Conservation (phyloP, 129 eudicot species). For the Gnaphalium uliginosum region DNA sequence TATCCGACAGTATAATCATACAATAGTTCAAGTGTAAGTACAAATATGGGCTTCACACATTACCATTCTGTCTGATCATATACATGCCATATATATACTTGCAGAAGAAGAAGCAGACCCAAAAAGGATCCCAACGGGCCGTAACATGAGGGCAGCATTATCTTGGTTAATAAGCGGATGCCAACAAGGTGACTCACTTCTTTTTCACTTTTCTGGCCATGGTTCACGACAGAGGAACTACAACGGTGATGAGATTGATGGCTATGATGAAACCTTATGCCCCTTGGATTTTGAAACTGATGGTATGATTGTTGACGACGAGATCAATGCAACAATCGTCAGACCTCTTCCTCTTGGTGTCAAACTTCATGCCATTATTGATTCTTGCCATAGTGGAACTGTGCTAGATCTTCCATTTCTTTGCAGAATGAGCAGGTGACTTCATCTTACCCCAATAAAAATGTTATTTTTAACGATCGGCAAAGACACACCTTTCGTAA, state of each 20-base stretch:
- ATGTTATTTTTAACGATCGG: neutral
- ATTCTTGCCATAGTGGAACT: constrained; percentile 98
- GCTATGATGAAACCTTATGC: constrained; percentile 94
- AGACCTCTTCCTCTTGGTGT: constrained; percentile 81
- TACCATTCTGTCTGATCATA: neutral
- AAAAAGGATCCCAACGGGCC: constrained; percentile 67
- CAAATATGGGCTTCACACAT: no score
- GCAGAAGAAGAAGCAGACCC: constrained; percentile 94
- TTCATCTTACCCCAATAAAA: neutral
- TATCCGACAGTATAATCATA: no score
- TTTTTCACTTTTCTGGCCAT: constrained; percentile 93
- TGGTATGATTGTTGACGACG: constrained; percentile 96
- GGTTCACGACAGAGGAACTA: constrained; percentile 85
- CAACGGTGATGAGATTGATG: constrained; percentile 91
- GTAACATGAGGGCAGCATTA: constrained; percentile 75
- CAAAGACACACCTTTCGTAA: neutral
- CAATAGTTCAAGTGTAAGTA: no score
- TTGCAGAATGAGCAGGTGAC: constrained; percentile 87
- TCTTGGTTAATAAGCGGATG: constrained; percentile 91
- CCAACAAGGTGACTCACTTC: constrained; percentile 82
- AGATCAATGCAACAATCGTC: constrained; percentile 74
- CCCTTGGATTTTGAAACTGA: constrained; percentile 91
- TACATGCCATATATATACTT: constrained; percentile 3
- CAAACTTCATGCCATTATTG: constrained; percentile 94
- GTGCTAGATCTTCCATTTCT: constrained; percentile 85